Base-by-base conservation (phyloP, 176 grass and related monocot species). In the Luzula sylvatica region DNA sequence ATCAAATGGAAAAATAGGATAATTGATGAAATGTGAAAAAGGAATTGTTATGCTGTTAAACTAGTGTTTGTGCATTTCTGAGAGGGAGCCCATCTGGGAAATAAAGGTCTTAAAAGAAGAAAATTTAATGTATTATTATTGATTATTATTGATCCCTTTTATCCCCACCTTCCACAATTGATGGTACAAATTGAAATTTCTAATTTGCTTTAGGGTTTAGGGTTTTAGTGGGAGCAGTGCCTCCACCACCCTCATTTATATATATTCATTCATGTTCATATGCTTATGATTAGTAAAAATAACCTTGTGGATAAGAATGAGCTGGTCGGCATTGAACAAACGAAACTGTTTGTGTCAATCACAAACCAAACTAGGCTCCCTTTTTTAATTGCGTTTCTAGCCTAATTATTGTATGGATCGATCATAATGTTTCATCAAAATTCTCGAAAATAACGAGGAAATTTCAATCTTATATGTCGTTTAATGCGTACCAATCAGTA, bases 291-390 rank as follows among this genome's bases (percentile, higher is more conserved):
- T 72, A 40, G 75, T 54, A 56, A 60, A 45, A 64, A 26, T 42
- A 61, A 56, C 57, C 3, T 44, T 32, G 5, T 72, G 67, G 85
- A 88, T 83, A 83, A 76, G 52, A 41, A 69, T 65, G 67, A 57
- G 18, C 23, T 72, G 71, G 59, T 73, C 73, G 71, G 38, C 41
- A 61, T 61, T 61, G 40, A 46, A 44, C 26, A 13, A 20, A 52
- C 3, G 3, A 52, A 52, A 24, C 48, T 52, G 20, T 24, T 23
- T 52, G 23, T 52, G 8, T 18, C 20, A 53, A 53, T 23, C 20
- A 52, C 11, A 52, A 52, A 24, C 11, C 23, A 20, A 20, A 22
- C 20, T 2, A 7, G 8, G 8, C 1, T 53, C 20, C 8, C 49
- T 12, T 53, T 48, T 4, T 53, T 53, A 23, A 35, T 35, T 35